These are phyloP conservation scores for Astragalus glycyphyllos DNA, from an alignment of 306 rosid species.

Conservation along the genomic window DNA sequence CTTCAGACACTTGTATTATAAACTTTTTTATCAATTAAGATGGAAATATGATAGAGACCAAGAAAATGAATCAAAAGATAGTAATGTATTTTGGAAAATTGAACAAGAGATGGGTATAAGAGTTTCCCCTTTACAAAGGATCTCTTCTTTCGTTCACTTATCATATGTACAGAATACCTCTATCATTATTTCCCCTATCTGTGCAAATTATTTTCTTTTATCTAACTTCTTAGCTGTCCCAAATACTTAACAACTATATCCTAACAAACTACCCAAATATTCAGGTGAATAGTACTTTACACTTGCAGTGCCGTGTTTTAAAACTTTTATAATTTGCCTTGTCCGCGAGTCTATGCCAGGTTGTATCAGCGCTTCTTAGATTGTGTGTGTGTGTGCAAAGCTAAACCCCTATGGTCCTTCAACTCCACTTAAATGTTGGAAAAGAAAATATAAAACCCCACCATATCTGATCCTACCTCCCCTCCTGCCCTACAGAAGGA, in stretches of 20 bases:
- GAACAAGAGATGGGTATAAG: background rate
- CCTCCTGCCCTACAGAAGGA: background rate
- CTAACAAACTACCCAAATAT: background rate
- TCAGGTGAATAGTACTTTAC: background rate
- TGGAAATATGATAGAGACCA: background rate
- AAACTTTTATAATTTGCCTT: background rate
- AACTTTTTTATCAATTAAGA: background rate
- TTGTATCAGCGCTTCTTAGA: too few relatives aligned
- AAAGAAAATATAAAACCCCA: background rate
- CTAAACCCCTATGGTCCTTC: too few relatives aligned
- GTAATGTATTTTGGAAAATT: background rate
- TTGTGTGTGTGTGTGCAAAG: too few relatives aligned
- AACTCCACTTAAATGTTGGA: background rate
- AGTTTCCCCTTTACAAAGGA: background rate
- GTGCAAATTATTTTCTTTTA: too few relatives aligned
- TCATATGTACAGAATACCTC: background rate
- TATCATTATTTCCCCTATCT: too few relatives aligned
- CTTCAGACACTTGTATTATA: constrained; percentile 6
- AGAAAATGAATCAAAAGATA: background rate
- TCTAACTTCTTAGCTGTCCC: too few relatives aligned
- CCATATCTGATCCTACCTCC: background rate
- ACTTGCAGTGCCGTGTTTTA: background rate
- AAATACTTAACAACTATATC: too few relatives aligned
- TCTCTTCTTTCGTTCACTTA: background rate
- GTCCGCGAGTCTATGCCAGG: too few relatives aligned